Evolutionary conservation across 306 rosid species (phyloP).

Genomic region (Biancaea sappan): DNA sequence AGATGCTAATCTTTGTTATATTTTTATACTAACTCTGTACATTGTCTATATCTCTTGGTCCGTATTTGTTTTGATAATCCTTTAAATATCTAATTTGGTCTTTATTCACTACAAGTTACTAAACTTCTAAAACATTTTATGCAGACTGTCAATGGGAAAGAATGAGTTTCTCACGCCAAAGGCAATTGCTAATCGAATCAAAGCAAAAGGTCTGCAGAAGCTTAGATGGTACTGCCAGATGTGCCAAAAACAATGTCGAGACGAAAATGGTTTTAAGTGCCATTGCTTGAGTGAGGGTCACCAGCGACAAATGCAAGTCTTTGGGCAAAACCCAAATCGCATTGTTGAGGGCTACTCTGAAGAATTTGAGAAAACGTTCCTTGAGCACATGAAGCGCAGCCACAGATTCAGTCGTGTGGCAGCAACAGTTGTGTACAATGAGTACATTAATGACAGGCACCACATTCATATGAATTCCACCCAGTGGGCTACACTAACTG

Average conservation of each 20-base stretch:
- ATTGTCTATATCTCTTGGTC: neutral
- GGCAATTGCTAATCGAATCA: conserved; percentile 88
- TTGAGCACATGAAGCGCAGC: conserved; percentile 89
- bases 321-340: conserved; percentile 76
- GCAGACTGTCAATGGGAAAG: conserved; percentile 69
- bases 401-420: conserved; percentile 89
- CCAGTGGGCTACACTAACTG: conserved; percentile 80
- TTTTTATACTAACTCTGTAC: neutral
- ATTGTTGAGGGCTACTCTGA: conserved; percentile 79
- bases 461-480: conserved; percentile 92
- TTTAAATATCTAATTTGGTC: neutral
- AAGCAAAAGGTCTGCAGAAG: conserved; percentile 95
- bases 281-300: conserved; percentile 95
- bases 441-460: conserved; percentile 79
- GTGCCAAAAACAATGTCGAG: conserved; percentile 98
- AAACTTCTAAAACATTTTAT: neutral
- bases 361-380: conserved; percentile 71
- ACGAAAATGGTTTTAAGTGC: conserved; percentile 92
- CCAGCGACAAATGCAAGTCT: conserved; percentile 92
- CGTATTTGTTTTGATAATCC: neutral
- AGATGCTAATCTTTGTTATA: neutral
- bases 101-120: neutral
- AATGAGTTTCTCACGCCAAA: conserved; percentile 87
- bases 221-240: conserved; percentile 98
- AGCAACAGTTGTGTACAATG: conserved; percentile 90